Conservation (phyloP, 1,284 basidiomycete genomes). For the Boletus semigastroideus region DNA sequence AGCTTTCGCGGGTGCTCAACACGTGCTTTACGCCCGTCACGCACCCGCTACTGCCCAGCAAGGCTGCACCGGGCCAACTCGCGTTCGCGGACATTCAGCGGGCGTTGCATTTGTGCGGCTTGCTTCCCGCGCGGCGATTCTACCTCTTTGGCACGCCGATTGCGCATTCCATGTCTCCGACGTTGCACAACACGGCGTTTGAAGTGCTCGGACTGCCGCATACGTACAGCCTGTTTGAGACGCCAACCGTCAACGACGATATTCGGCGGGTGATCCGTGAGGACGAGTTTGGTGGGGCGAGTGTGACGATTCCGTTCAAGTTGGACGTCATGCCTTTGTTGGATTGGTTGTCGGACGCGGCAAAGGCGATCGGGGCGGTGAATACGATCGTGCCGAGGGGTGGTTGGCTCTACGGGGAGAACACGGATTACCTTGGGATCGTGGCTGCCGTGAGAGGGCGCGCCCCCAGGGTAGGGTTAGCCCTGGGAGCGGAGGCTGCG, state of each 20-base stretch:
- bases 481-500: conserved; percentile 42
- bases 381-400: conserved; percentile 79
- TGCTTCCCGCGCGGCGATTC: conserved; percentile 71
- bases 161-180: conserved; percentile 87
- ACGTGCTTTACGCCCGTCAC: conserved; percentile 87
- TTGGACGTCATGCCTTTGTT: conserved; percentile 82
- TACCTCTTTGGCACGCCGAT: conserved; percentile 92
- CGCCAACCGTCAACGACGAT: conserved; percentile 61
- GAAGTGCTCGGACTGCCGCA: conserved; percentile 81
- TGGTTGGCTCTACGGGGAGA: conserved; percentile 75
- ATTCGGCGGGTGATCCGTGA: conserved; percentile 64
- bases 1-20: conserved; percentile 89
- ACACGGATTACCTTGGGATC: conserved; percentile 93
- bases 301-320: conserved; percentile 95
- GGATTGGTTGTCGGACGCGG: conserved; percentile 76
- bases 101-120: conserved; percentile 80
- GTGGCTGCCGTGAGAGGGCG: conserved; percentile 53
- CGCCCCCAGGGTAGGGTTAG: conserved; percentile 10
- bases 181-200: conserved; percentile 92
- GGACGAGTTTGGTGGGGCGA: conserved; percentile 89
- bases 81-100: conserved; percentile 84
- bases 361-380: conserved; percentile 84
- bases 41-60: conserved; percentile 79
- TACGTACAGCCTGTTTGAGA: conserved; percentile 78
- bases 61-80: conserved; percentile 92